Conservation (phyloP, 805 yeast species). For the Kuraishia piskuri region DNA sequence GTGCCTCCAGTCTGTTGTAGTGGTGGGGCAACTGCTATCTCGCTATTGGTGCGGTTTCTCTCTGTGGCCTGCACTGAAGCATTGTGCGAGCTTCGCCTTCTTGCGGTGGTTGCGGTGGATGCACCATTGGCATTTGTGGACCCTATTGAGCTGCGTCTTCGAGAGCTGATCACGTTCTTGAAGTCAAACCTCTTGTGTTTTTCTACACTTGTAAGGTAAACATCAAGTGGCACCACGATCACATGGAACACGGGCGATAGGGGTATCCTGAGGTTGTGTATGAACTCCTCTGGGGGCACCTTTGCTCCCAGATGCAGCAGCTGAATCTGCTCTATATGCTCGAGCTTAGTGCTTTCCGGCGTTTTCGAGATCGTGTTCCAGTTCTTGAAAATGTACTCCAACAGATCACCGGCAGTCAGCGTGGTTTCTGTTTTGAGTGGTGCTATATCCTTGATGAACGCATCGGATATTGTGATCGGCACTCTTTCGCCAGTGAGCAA, state of each 20-base stretch:
- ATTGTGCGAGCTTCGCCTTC: not conserved
- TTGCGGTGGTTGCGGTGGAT: not conserved
- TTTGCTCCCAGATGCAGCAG: conserved; percentile 21
- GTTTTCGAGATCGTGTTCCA: conserved; percentile 13
- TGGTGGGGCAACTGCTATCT: not conserved
- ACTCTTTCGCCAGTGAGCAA: not conserved
- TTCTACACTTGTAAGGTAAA: conserved; percentile 5
- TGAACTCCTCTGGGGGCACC: conserved; percentile 15
- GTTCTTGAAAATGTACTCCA: conserved; percentile 15
- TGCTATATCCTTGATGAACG: not conserved
- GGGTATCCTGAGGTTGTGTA: conserved; percentile 14
- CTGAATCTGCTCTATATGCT: conserved; percentile 19
- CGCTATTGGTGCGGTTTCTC: not conserved
- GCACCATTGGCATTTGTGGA: not conserved
- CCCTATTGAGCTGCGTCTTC: not conserved
- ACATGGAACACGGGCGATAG: conserved; percentile 20
- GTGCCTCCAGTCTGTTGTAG: not conserved
- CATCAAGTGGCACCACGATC: conserved; percentile 19
- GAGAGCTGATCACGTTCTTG: conserved; percentile 3
- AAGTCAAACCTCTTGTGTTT: conserved; percentile 13
- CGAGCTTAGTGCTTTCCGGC: conserved; percentile 7
- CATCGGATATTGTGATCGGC: not conserved
- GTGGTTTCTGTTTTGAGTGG: not conserved
- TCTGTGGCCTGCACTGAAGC: not conserved
- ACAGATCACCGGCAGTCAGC: conserved; percentile 16